phyloP scores from a whole-genome alignment of 1,284 basidiomycete species.

The Abortiporus biennis region DNA sequence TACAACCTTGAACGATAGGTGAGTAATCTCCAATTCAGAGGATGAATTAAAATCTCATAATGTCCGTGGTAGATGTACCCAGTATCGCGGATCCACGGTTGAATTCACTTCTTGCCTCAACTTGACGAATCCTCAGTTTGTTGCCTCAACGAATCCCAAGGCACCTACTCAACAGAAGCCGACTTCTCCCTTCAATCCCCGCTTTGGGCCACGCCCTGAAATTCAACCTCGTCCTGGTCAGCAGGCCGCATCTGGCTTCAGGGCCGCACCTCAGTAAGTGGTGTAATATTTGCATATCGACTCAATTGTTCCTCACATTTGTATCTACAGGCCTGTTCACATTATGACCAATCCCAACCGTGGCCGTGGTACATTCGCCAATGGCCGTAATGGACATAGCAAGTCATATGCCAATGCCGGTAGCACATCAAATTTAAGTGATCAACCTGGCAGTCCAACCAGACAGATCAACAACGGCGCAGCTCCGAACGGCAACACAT shows the following conservation, averaged over 20 bases:
- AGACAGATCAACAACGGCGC: background rate
- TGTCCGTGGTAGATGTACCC: constrained; percentile 60
- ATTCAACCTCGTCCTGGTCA: constrained; percentile 49
- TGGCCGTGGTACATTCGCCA: constrained; percentile 30
- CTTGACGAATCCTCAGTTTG: constrained; percentile 76
- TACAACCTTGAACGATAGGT: constrained; percentile 82
- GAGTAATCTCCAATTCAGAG: background rate
- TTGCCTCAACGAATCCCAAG: constrained; percentile 61
- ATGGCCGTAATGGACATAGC: constrained; percentile 14
- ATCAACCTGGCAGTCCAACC: constrained; percentile 1
- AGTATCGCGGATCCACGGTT: constrained; percentile 84
- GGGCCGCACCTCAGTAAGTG: constrained; percentile 40
- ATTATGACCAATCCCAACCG: constrained; percentile 71
- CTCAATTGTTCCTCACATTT: constrained; percentile 8
- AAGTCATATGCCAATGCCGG: background rate
- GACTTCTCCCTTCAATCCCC: constrained; percentile 52
- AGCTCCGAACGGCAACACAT: too few relatives aligned
- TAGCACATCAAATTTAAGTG: constrained; percentile 1
- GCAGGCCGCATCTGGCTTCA: constrained; percentile 52
- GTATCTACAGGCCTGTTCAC: constrained; percentile 29
- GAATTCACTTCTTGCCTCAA: constrained; percentile 85
- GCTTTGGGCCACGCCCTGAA: constrained; percentile 60
- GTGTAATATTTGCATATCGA: too few relatives aligned
- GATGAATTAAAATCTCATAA: background rate
- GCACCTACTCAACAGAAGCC: constrained; percentile 35